These are phyloP conservation scores for Yamadazyma sp. DNA, from an alignment of 1,139 yeast species.

Conservation along the genomic window DNA sequence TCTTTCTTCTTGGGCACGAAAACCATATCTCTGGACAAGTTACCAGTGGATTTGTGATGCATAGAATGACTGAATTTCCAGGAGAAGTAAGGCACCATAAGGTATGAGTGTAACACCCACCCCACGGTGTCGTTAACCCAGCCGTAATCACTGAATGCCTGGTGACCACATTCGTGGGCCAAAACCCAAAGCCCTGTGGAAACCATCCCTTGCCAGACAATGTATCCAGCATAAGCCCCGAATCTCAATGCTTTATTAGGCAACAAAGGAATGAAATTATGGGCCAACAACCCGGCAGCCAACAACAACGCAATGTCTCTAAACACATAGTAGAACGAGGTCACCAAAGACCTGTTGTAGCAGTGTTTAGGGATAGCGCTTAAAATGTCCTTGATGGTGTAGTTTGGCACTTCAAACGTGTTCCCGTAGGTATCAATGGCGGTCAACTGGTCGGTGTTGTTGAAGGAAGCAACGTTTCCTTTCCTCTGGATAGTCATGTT, in stretches of 20 bases:
- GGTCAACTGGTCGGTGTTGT: constrained; percentile 21
- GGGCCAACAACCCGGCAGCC: constrained; percentile 46
- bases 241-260: constrained; percentile 47
- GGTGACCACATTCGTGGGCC: constrained; percentile 70
- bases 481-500: constrained; percentile 23
- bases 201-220: constrained; percentile 43
- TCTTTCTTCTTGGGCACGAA: constrained; percentile 57
- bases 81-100: constrained; percentile 60
- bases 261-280: constrained; percentile 50
- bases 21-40: constrained; percentile 60
- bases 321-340: constrained; percentile 55
- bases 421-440: constrained; percentile 58
- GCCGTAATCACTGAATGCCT: constrained; percentile 58
- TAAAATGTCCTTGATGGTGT: constrained; percentile 59
- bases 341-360: constrained; percentile 52
- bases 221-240: constrained; percentile 56
- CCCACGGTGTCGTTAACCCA: constrained; percentile 58
- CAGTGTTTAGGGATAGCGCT: constrained; percentile 63
- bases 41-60: constrained; percentile 68
- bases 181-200: constrained; percentile 62
- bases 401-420: constrained; percentile 61
- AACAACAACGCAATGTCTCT: constrained; percentile 53
- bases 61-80: constrained; percentile 63
- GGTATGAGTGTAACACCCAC: constrained; percentile 59
- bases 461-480: constrained; percentile 39